Percentiles rank a stretch among this genome's conserved stretches.
Conservation (phyloP, 345 rosid genomes). For the Toxicodendron radicans region DNA sequence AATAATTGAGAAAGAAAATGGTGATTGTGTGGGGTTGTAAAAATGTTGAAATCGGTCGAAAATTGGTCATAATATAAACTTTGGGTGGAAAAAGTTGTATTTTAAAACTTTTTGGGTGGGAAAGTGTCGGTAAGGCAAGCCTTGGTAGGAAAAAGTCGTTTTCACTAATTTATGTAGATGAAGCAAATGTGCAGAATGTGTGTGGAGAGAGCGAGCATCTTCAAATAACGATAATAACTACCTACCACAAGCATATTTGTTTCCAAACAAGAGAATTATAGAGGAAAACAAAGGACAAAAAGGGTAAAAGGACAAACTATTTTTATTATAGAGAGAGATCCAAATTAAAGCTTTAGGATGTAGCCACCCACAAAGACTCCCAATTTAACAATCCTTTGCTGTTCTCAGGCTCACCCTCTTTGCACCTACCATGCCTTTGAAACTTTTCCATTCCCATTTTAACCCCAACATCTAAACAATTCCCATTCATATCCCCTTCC, state of each 20-base stretch:
- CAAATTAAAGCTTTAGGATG: slow-evolving; percentile 47
- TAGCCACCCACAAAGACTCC: slow-evolving; percentile 67
- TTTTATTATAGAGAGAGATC: slow-evolving; percentile 20
- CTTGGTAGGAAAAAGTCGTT: too few species aligned
- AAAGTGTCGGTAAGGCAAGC: too few species aligned
- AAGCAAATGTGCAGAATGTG: neutral
- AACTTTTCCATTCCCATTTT: slow-evolving; percentile 29
- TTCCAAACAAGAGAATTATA: neutral
- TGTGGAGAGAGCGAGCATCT: neutral
- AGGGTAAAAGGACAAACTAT: slow-evolving; percentile 13
- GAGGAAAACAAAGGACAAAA: neutral
- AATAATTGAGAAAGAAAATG: too few species aligned
- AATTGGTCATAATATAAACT: too few species aligned
- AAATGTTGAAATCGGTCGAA: too few species aligned
- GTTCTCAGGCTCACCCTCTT: slow-evolving; percentile 39
- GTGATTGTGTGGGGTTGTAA: too few species aligned
- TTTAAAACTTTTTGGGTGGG: too few species aligned
- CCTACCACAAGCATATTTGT: slow-evolving; percentile 16
- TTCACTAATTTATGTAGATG: too few species aligned
- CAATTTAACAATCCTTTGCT: slow-evolving; percentile 49
- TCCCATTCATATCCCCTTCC: slow-evolving; percentile 21
- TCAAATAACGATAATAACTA: slow-evolving; percentile 31
- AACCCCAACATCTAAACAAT: slow-evolving; percentile 6
- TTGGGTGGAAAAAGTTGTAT: too few species aligned
- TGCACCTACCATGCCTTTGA: slow-evolving; percentile 48